Base-by-base conservation (phyloP, 257 asterid genomes). In the Solanum ossicruentum region DNA sequence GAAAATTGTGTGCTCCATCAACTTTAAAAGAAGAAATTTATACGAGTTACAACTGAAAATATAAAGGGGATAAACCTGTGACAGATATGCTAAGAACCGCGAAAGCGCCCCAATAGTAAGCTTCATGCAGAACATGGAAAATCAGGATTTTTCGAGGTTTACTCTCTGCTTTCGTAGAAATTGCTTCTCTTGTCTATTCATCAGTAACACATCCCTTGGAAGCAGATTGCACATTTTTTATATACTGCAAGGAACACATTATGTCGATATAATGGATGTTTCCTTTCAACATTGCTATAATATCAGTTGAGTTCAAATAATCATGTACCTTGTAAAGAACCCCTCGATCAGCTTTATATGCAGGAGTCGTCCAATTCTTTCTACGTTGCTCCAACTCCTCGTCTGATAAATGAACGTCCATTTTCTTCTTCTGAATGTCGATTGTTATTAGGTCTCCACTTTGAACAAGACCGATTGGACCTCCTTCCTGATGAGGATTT, bases 151-250 rank as follows among this genome's bases (percentile, higher is more conserved):
- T 52, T 63, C 63, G 10, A 51, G 63, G 63, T 39, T 69, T n/a
- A 77, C 45, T 73, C 41, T 47, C 47, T 73, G 41, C 58, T 73
- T 73, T 72, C 4, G 1, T 49, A 13, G 17, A 75, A 49, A 23
- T 13, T 17, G 63, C 3, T 77, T 77, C 82, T 77, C 45, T 77
- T 23, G 26, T 84, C 89, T 91, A 93, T 87, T 96, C 99, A 75
- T 96, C 99, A 0, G 99, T 96, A 80, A 96, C 98, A 18, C 99
- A 96, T 86, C 99, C 99, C 20, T 85, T 91, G 20, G 99, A 96
- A 39, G 99, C 99, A 36, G 99, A 89, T 56, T 90, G 97, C 80
- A 96, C 99, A 26, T 88, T 92, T 91, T 90, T 93, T 52, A 96
- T 96, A 86, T 96, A 96, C 99, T 96, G 94, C 43, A 41, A 23